A percentile compares a stretch with the other conserved stretches of the same genome.
phyloP scores from a whole-genome alignment of 1,284 basidiomycete species.

The Ceratobasidium sp. region DNA sequence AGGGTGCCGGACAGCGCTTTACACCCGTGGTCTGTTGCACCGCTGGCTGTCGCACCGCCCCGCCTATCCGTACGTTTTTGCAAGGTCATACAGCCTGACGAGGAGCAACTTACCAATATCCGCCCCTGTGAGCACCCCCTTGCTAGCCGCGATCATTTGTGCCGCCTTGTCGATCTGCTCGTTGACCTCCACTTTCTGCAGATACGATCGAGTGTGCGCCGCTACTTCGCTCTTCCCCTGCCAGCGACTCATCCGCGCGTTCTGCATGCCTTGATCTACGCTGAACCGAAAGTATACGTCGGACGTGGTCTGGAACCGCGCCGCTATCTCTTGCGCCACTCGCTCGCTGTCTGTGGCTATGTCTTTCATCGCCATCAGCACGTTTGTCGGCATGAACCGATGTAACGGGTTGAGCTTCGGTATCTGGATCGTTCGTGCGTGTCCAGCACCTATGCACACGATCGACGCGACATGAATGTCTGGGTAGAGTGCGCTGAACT shows the following conservation, averaged over 20 bases:
- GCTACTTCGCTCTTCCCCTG: neutral
- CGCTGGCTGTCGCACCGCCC: conserved; percentile 1
- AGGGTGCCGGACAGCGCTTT: neutral
- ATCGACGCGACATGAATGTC: conserved; percentile 4
- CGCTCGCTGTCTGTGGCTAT: conserved; percentile 12
- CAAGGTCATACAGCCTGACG: neutral
- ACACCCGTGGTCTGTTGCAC: neutral
- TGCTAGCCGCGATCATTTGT: neutral
- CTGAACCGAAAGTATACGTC: conserved; percentile 15
- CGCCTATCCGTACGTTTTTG: too few species aligned
- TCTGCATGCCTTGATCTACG: conserved; percentile 18
- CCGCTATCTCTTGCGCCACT: conserved; percentile 23
- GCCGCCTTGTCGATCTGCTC: too few species aligned
- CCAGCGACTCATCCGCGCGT: neutral
- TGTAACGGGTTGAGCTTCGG: neutral
- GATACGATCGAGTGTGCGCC: conserved; percentile 12
- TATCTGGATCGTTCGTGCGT: conserved; percentile 3
- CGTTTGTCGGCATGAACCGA: neutral
- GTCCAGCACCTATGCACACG: conserved; percentile 18
- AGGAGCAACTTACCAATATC: neutral
- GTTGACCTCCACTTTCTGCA: neutral
- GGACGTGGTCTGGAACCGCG: neutral
- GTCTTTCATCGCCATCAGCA: neutral
- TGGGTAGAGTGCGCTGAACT: neutral
- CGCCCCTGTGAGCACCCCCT: neutral